Evolutionary conservation across 257 asterid species (phyloP), one percentile per base, ranked within the genome.

Genomic region (Coffea canephora): DNA sequence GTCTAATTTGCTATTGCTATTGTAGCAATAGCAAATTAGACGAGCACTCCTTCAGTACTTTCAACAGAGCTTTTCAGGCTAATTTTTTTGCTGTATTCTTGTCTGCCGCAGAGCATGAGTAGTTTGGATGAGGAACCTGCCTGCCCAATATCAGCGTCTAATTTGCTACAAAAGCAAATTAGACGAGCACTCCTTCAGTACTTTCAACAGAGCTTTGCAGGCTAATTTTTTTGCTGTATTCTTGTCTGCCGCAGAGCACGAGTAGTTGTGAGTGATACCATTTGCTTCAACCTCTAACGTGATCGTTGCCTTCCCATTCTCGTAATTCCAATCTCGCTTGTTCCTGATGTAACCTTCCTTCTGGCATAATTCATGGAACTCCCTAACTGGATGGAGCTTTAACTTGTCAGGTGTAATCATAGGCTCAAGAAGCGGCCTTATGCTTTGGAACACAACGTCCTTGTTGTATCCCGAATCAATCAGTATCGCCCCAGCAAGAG

Each of bases 351-450:
- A 93, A 43, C 83, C 80, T 71, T 88, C 82, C 78, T 80, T 88
- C 39, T 86, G 90, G 69, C 98, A 95, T 34, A 95, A 64, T 59
- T 93, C 94, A 11, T 4, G 41, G 73, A 95, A 43, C 77, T 95
- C 99, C 71, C 90, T 87, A 31, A 85, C 85, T 0, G 99, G 99
- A 48, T 93, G 93, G 75, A 84, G 87, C 83, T 84, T 93, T 72
- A 95, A 57, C 2, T 88, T 89, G 73, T 91, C 93, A 0, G 89
- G 94, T 18, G 99, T 91, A 66, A 93, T 74, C 88, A 93, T 15
- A 0, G 98, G 99, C 77, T 91, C 99, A 8, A 95, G 90, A 45
- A 93, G 97, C 18, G 96, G 97, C 69, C 86, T 87, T 80, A 95
- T 82, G 71, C 96, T 55, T 79, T 59, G 77, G 74, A 90, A 88